Evolutionary conservation across 2,329 filamentous ascomycete species (phyloP), one percentile per base, ranked within the genome.

Genomic region (Penicillium aurantiogriseum): DNA sequence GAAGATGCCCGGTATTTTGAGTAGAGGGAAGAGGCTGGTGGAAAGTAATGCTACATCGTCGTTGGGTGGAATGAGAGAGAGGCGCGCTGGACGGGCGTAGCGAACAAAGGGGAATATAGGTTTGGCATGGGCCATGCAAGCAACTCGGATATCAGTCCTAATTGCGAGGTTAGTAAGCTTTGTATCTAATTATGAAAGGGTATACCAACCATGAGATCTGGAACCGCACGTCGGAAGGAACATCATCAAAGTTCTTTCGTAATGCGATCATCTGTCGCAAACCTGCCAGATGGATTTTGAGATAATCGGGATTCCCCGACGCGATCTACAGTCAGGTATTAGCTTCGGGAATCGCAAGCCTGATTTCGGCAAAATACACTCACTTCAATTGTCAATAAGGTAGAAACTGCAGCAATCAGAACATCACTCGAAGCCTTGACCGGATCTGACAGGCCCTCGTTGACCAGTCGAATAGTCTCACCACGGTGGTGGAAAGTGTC

Each of bases 101-200:
- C 73, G 71, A 56, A 76, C 61, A 42, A 75, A 76, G 29, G 71
- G 66, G 56, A 76, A 76, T 35, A 76, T 73, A 8, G 74, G 74
- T 59, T 70, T 74, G 5, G 71, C 66, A 50, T 74, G 65, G 11
- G 69, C 66, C 71, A 76, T 74, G 59, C 71, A 75, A 50, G 73
- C 73, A 21, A 75, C 72, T 46, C 74, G 72, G 33, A 76, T 73
- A 57, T 76, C 74, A 33, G 73, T 76, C 74, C 74, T 76, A 27
- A 17, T 52, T n/a, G 19, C 10, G 42, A 50, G 9, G 56, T 62
- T 55, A 59, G 53, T 43, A 29, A 45, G 13, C 29, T 33, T 29
- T 35, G 2, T 6, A n/a, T n/a, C 5, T 40, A 2, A 2, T 11
- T 8, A 21, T 23, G 6, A 11, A 13, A 21, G 11, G 25, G 11